Conservation (phyloP, 345 rosid genomes). For the Aquilaria malaccensis region DNA sequence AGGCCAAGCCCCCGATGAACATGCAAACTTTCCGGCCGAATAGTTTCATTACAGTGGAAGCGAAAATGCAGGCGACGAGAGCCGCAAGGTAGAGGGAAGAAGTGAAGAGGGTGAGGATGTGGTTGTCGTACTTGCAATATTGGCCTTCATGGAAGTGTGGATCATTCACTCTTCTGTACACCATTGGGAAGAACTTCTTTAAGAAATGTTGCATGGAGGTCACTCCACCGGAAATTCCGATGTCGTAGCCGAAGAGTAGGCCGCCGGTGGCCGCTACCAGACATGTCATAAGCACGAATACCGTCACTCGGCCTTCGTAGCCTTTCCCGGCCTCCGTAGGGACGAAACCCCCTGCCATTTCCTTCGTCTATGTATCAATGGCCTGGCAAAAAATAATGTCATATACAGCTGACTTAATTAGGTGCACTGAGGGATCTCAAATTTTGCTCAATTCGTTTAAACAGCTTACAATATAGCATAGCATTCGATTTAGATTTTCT, state of each 20-base stretch:
- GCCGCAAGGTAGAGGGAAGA: slow-evolving; percentile 81
- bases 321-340: neutral
- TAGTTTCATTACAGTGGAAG: slow-evolving; percentile 41
- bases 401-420: too few species aligned
- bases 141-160: slow-evolving; percentile 24
- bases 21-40: slow-evolving; percentile 68
- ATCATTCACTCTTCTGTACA: slow-evolving; percentile 25
- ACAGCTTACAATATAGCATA: too few species aligned
- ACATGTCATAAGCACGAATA: neutral
- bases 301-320: neutral
- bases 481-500: too few species aligned
- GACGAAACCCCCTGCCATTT: too few species aligned
- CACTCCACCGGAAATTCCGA: slow-evolving; percentile 2
- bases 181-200: slow-evolving; percentile 43
- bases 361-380: too few species aligned
- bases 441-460: too few species aligned
- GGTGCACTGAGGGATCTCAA: too few species aligned
- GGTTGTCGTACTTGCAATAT: slow-evolving; percentile 68
- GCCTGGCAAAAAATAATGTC: too few species aligned
- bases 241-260: slow-evolving; percentile 1
- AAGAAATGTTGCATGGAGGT: neutral
- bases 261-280: slow-evolving; percentile 2
- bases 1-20: slow-evolving; percentile 53
- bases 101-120: slow-evolving; percentile 60
- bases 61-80: slow-evolving; percentile 54